Percentiles rank a stretch among this genome's conserved stretches.
Conservation (phyloP, 1,284 basidiomycete genomes). For the Xanthoconium separans region DNA sequence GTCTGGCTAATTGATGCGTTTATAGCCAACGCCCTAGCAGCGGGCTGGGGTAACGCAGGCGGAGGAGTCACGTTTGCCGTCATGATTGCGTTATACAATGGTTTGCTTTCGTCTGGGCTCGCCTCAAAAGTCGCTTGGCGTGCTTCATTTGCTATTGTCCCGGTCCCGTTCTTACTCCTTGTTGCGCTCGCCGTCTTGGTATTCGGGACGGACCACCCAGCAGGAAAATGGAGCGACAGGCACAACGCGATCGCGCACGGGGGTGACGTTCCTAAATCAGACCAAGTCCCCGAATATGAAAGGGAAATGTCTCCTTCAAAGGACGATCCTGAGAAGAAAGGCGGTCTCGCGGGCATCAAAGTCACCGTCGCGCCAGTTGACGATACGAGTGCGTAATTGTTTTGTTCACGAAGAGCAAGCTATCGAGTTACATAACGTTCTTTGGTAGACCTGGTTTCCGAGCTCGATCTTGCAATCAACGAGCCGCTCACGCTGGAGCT, state of each 20-base stretch:
- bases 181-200: constrained; percentile 46
- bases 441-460: not conserved
- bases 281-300: not conserved
- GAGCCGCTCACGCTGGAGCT: constrained; percentile 44
- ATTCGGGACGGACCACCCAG: constrained; percentile 61
- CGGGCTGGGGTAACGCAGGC: constrained; percentile 53
- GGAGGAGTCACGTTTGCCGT: constrained; percentile 58
- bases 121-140: constrained; percentile 44
- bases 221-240: constrained; percentile 56
- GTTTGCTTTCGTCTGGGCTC: constrained; percentile 41
- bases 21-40: constrained; percentile 49
- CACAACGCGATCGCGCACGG: constrained; percentile 37
- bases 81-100: constrained; percentile 58
- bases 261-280: not conserved
- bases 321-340: constrained; percentile 16
- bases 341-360: constrained; percentile 20
- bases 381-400: too few species aligned
- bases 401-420: too few species aligned
- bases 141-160: constrained; percentile 39
- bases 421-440: too few species aligned
- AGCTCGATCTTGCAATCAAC: constrained; percentile 42
- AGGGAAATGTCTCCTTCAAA: not conserved
- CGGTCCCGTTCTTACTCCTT: constrained; percentile 53
- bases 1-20: not conserved
- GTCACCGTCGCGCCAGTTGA: constrained; percentile 24